Conservation (phyloP, 495 filamentous ascomycete genomes). For the Xanthoparmelia taractica region DNA sequence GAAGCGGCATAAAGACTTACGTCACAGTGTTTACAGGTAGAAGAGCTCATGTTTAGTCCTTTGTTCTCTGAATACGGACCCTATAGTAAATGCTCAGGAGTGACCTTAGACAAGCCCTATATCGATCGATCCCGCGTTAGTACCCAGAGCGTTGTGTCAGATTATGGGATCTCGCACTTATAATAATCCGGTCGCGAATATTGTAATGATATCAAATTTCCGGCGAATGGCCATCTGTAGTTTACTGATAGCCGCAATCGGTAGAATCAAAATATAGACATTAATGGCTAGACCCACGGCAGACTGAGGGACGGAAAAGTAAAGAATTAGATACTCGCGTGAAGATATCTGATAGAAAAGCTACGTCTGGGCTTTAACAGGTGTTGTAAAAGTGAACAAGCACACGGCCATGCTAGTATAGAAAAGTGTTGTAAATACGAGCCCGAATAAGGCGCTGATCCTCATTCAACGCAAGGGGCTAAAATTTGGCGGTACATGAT, state of each 20-base stretch:
- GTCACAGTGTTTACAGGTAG: background rate
- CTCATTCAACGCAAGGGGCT: conserved; percentile 18
- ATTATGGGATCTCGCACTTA: background rate
- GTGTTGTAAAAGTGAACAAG: background rate
- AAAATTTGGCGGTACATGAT: conserved; percentile 23
- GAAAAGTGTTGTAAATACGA: background rate
- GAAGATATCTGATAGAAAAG: background rate
- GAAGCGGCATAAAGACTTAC: background rate
- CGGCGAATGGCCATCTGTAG: conserved; percentile 5
- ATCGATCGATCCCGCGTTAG: background rate
- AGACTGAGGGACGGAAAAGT: background rate
- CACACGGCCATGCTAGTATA: conserved; percentile 7
- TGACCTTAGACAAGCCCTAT: conserved; percentile 10
- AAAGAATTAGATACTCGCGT: rapidly evolving
- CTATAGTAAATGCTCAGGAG: conserved; percentile 14
- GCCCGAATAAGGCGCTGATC: conserved; percentile 13
- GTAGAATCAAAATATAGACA: no score
- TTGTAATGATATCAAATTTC: conserved; percentile 16
- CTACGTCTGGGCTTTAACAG: background rate
- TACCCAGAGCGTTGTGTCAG: no score
- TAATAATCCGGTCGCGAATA: conserved; percentile 20
- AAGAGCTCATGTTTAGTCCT: conserved; percentile 1
- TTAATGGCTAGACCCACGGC: background rate
- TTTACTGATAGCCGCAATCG: no score
- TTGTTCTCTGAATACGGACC: background rate